Conservation (phyloP, 257 asterid species). For the Solanum clarkiae region DNA sequence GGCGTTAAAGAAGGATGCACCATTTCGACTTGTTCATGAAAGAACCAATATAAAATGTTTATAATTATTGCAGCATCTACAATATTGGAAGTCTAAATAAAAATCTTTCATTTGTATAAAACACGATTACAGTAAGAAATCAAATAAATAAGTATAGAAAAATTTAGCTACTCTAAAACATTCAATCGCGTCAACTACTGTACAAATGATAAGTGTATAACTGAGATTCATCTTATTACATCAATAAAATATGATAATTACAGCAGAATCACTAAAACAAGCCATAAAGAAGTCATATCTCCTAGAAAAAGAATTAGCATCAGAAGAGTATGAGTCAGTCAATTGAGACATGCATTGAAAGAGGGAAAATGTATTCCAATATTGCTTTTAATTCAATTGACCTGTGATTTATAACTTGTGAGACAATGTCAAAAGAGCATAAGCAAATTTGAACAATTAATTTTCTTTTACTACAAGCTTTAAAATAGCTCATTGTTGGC, state of each 20-base stretch:
- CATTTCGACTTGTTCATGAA: neutral
- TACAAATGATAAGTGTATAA: neutral
- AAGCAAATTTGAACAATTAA: neutral
- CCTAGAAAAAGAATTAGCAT: neutral
- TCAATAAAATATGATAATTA: neutral
- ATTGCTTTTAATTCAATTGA: neutral
- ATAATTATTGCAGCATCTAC: neutral
- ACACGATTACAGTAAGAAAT: neutral
- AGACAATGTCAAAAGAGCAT: neutral
- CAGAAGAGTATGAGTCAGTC: neutral
- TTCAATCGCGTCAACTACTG: neutral
- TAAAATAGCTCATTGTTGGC: neutral
- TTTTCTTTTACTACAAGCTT: neutral
- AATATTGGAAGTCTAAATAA: neutral
- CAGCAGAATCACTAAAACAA: neutral
- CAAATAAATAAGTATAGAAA: neutral
- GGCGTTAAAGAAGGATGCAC: neutral
- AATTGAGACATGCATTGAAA: neutral
- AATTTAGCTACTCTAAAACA: neutral
- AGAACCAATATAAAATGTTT: neutral
- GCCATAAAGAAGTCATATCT: neutral
- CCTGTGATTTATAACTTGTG: neutral
- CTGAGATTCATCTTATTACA: neutral
- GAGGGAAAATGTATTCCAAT: neutral
- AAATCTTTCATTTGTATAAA: neutral